Conservation (phyloP, 805 yeast genomes). For the Zygosaccharomyces siamensis region DNA sequence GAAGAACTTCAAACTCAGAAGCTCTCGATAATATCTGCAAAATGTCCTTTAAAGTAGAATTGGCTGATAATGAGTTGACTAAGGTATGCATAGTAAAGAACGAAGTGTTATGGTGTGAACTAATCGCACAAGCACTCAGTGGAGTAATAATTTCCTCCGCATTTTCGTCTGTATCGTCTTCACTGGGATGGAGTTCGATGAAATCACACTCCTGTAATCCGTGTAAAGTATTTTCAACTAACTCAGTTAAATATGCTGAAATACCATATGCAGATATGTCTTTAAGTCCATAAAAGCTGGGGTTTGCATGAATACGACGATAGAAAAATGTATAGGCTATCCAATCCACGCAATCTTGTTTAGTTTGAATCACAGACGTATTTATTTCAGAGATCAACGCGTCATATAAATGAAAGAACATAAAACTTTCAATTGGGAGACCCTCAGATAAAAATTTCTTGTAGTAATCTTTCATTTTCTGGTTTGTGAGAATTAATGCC, state of each 20-base stretch:
- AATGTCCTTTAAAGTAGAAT: conserved; percentile 55
- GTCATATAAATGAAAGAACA: conserved; percentile 58
- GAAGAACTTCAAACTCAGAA: conserved; percentile 64
- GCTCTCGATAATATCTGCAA: conserved; percentile 64
- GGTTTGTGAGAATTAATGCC: conserved; percentile 54
- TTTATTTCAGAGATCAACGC: conserved; percentile 70
- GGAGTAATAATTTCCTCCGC: conserved; percentile 47
- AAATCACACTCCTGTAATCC: conserved; percentile 59
- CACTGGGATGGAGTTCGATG: conserved; percentile 50
- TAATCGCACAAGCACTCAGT: conserved; percentile 65
- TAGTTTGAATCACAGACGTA: conserved; percentile 52
- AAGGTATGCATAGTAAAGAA: conserved; percentile 64
- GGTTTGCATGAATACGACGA: conserved; percentile 73
- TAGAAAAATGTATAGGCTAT: conserved; percentile 78
- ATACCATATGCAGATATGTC: conserved; percentile 62
- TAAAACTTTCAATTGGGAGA: conserved; percentile 77
- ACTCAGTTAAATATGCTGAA: conserved; percentile 77
- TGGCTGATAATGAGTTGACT: conserved; percentile 44
- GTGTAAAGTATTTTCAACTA: conserved; percentile 64
- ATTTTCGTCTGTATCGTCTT: conserved; percentile 30
- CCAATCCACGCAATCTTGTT: conserved; percentile 91
- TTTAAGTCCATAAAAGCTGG: conserved; percentile 79
- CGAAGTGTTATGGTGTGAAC: conserved; percentile 65
- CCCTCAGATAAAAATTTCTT: conserved; percentile 67
- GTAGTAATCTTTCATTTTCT: conserved; percentile 56